phyloP scores from a whole-genome alignment of 2,329 filamentous ascomycete species.

The Exophiala oligosperma region DNA sequence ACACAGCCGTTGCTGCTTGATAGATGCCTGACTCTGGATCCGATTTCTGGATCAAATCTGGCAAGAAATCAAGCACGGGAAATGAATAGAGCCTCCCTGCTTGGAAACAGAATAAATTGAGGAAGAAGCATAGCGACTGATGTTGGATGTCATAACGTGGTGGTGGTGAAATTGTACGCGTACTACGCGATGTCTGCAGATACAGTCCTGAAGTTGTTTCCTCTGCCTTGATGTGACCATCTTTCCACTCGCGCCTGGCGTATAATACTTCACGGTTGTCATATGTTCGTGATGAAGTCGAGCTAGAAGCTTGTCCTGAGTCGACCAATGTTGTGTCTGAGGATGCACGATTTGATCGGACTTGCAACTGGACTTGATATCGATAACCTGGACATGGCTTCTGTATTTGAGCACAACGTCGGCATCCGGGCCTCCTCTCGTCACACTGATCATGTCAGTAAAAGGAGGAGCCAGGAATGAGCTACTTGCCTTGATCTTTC shows the following conservation, averaged over 20 bases:
- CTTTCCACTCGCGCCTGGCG: neutral
- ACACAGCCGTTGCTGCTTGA: slow-evolving; percentile 25
- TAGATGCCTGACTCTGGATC: slow-evolving; percentile 15
- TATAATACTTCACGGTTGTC: neutral
- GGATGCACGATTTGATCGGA: slow-evolving; percentile 9
- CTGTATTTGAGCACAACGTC: slow-evolving; percentile 24
- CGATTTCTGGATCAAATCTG: slow-evolving; percentile 18
- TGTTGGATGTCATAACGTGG: slow-evolving; percentile 28
- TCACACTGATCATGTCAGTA: slow-evolving; percentile 20
- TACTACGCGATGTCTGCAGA: slow-evolving; percentile 4
- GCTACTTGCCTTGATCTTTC: slow-evolving; percentile 22
- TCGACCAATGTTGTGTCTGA: neutral
- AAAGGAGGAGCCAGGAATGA: neutral
- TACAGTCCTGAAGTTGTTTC: neutral
- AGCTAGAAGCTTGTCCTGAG: neutral
- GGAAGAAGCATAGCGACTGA: slow-evolving; percentile 29
- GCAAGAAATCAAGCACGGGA: slow-evolving; percentile 28
- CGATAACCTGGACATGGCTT: slow-evolving; percentile 28
- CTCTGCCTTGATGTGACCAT: slow-evolving; percentile 13
- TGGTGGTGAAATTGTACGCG: slow-evolving; percentile 16
- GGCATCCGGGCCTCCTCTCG: slow-evolving; percentile 25
- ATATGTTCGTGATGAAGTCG: slow-evolving; percentile 2
- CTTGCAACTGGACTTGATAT: slow-evolving; percentile 25
- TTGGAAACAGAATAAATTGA: slow-evolving; percentile 29
- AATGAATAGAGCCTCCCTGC: slow-evolving; percentile 25